These are phyloP conservation scores for Oenanthe javanica DNA, from an alignment of 140 eudicot species.

Conservation along the genomic window DNA sequence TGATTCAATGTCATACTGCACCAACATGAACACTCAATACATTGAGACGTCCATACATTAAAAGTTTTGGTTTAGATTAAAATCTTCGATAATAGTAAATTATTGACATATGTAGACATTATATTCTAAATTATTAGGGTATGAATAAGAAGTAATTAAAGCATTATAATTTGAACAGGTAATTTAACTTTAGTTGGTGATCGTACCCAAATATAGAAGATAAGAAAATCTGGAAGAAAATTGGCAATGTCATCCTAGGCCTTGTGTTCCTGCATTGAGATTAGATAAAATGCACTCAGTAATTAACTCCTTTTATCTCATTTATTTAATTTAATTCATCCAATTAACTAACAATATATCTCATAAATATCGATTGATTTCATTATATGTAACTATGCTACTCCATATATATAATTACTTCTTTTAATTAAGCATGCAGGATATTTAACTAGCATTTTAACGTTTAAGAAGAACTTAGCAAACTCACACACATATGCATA, in stretches of 20 bases:
- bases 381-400: background rate
- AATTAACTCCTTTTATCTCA: background rate
- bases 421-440: background rate
- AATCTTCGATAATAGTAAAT: too few relatives aligned
- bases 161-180: background rate
- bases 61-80: too few relatives aligned
- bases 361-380: background rate
- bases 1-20: conserved; percentile 65
- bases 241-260: conserved; percentile 45
- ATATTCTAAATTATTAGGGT: too few relatives aligned
- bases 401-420: too few relatives aligned
- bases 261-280: conserved; percentile 44
- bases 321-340: too few relatives aligned
- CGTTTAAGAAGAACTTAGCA: background rate
- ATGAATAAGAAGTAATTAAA: too few relatives aligned
- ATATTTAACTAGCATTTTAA: background rate
- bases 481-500: background rate
- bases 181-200: background rate
- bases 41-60: too few relatives aligned
- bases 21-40: background rate
- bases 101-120: too few relatives aligned
- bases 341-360: background rate
- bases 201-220: conserved; percentile 59
- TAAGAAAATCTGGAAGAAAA: conserved; percentile 51
- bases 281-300: background rate